Evolutionary conservation across 2,329 filamentous ascomycete genomes (phyloP).

Genomic region (Cladosporium sp.): DNA sequence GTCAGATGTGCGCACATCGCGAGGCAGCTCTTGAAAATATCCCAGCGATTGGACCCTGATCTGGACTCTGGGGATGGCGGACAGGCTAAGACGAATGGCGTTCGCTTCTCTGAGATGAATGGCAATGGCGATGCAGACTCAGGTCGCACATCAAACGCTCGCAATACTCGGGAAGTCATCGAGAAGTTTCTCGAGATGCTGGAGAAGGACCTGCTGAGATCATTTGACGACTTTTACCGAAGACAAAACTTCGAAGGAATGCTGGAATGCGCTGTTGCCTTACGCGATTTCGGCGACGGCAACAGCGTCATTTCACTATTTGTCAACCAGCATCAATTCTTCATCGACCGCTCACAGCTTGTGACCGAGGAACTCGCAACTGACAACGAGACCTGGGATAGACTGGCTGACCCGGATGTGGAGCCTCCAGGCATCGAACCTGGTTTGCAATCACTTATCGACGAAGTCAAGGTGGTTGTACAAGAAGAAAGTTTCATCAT

Average conservation of each 20-base stretch:
- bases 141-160: constrained; percentile 42
- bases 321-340: constrained; percentile 99
- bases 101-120: constrained; percentile 30
- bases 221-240: constrained; percentile 96
- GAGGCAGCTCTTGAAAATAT: constrained; percentile 88
- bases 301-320: constrained; percentile 93
- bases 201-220: constrained; percentile 90
- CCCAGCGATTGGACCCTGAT: constrained; percentile 77
- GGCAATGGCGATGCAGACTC: constrained; percentile 47
- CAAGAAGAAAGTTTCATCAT: constrained; percentile 98
- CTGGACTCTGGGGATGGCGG: constrained; percentile 33
- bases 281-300: constrained; percentile 94
- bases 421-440: constrained; percentile 89
- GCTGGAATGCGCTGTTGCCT: constrained; percentile 91
- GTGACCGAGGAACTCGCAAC: constrained; percentile 78
- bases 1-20: constrained; percentile 92
- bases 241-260: constrained; percentile 96
- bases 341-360: constrained; percentile 91
- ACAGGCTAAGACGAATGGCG: constrained; percentile 29
- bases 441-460: constrained; percentile 83
- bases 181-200: constrained; percentile 96
- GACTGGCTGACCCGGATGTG: constrained; percentile 87
- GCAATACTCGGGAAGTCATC: constrained; percentile 65
- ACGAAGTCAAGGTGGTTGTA: constrained; percentile 92
- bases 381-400: constrained; percentile 76